A percentile compares a stretch with the other conserved stretches of the same genome.
phyloP scores from a whole-genome alignment of 371 early-diverging fungal genomes.

The Circinella minor region DNA sequence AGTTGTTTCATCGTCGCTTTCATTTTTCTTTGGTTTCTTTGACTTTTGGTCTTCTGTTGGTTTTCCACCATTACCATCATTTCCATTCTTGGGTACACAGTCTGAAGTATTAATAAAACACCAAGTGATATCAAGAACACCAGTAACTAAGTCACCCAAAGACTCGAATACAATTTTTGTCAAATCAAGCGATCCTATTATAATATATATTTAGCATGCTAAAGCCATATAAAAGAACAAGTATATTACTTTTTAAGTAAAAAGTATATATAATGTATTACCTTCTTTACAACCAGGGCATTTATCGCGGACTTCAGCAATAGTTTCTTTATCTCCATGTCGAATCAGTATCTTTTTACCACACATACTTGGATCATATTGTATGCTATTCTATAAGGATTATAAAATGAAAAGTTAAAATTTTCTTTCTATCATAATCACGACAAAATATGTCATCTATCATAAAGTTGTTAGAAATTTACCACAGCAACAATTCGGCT shows the following conservation, averaged over 20 bases:
- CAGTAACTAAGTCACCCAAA: slow-evolving; percentile 24
- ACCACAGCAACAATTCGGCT: slow-evolving; percentile 46
- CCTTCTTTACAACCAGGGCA: slow-evolving; percentile 35
- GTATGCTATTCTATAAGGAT: not conserved
- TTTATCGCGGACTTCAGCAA: slow-evolving; percentile 31
- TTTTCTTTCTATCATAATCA: not conserved
- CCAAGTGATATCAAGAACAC: slow-evolving; percentile 36
- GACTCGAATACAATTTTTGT: slow-evolving; percentile 26
- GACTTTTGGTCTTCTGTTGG: no score
- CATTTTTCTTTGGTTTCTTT: no score
- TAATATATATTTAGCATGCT: not conserved
- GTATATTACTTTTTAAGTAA: slow-evolving; percentile 20
- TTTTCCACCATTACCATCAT: not conserved
- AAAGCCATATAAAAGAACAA: not conserved
- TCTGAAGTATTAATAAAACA: slow-evolving; percentile 28
- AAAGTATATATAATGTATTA: slow-evolving; percentile 15
- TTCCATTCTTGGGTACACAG: slow-evolving; percentile 34
- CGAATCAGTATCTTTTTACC: slow-evolving; percentile 28
- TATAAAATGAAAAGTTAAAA: not conserved
- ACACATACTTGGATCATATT: slow-evolving; percentile 17
- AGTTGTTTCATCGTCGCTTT: not conserved
- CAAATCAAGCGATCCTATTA: slow-evolving; percentile 20
- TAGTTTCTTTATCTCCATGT: slow-evolving; percentile 21
- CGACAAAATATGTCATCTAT: not conserved
- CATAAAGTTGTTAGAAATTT: not conserved